Conservation (phyloP, 331 rosid genomes). For the Ulmus americana region DNA sequence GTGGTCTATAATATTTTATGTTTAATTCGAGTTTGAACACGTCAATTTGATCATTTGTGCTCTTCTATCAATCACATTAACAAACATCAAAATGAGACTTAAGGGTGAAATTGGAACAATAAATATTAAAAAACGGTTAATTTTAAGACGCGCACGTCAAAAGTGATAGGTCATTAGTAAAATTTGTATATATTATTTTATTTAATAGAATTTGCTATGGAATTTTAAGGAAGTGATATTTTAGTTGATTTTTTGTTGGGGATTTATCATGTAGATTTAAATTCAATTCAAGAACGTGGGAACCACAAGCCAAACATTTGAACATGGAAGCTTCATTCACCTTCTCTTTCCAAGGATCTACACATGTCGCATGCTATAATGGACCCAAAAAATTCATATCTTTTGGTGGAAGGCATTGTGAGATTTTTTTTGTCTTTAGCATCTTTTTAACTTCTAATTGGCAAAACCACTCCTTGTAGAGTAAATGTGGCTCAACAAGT, state of each 20-base stretch:
- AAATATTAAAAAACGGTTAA: too few relatives aligned
- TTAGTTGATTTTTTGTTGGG: not conserved
- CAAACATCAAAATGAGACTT: too few relatives aligned
- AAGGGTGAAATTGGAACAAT: too few relatives aligned
- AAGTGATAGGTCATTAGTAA: too few relatives aligned
- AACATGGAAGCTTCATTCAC: conserved; percentile 6
- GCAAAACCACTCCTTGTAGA: not conserved
- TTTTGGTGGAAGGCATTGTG: not conserved
- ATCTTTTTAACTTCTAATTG: not conserved
- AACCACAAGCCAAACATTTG: conserved; percentile 8
- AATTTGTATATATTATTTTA: too few relatives aligned
- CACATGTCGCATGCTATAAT: conserved; percentile 12
- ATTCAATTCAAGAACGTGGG: conserved; percentile 2
- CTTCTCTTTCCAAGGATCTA: conserved; percentile 6
- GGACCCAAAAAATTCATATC: not conserved
- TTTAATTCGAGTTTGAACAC: too few relatives aligned
- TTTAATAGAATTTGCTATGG: not conserved
- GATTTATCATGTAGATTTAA: not conserved
- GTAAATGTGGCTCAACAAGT: not conserved
- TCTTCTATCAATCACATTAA: too few relatives aligned
- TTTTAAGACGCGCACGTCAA: too few relatives aligned
- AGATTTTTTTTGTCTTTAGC: not conserved
- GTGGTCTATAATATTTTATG: too few relatives aligned
- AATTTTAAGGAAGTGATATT: not conserved
- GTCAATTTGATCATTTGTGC: too few relatives aligned